Evolutionary conservation across 192 early-diverging fungal species (phyloP).

Genomic region (Spinellus fusiger): DNA sequence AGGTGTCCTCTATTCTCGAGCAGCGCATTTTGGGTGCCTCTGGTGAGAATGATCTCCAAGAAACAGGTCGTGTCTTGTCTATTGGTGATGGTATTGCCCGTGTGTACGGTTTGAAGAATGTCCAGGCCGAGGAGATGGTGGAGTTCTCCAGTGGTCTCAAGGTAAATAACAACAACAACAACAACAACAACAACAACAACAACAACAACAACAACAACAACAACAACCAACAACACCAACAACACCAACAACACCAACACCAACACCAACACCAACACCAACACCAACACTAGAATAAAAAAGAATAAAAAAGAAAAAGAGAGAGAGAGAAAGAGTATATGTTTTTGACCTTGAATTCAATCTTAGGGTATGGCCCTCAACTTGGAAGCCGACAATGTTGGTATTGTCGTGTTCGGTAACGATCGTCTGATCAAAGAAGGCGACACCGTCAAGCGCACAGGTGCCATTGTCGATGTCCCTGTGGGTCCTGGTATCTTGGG

Average conservation of each 20-base stretch:
- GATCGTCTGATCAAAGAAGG: conserved; percentile 99
- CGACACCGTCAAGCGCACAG: conserved; percentile 98
- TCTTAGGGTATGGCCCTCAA: conserved; percentile 93
- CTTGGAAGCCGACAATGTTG: conserved; percentile 98
- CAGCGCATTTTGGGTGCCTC: conserved; percentile 89
- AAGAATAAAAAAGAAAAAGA: neutral
- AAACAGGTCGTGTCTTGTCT: conserved; percentile 98
- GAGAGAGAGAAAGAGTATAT: neutral
- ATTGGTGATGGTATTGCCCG: conserved; percentile 99
- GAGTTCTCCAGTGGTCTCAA: conserved; percentile 99
- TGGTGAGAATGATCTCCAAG: conserved; percentile 84
- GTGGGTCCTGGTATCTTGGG: conserved; percentile 87
- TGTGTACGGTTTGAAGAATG: conserved; percentile 97
- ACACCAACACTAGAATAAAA: neutral
- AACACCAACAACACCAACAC: no score
- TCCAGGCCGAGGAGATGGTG: conserved; percentile 99
- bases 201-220: neutral
- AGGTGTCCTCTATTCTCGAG: conserved; percentile 97
- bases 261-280: no score
- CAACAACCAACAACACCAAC: no score
- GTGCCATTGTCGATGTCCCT: conserved; percentile 97
- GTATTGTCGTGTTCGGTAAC: conserved; percentile 99
- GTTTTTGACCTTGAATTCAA: neutral
- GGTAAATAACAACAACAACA: conserved; percentile 39
- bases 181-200: neutral